Evolutionary conservation across 352 stramenopile genomes (phyloP).

Genomic region (Pythium vanterpoolii): DNA sequence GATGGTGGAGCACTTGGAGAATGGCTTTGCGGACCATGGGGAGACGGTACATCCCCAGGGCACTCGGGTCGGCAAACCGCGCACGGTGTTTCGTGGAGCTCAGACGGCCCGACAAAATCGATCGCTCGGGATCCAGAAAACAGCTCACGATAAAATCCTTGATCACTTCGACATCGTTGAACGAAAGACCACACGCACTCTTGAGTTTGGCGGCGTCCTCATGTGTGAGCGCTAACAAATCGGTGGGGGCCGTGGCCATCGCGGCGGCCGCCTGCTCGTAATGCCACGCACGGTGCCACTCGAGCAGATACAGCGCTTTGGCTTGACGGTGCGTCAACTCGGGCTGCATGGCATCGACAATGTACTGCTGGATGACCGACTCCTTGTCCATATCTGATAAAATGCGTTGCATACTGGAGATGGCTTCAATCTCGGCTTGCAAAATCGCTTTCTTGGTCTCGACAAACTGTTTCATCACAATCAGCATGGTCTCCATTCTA

Average conservation of each 20-base stretch:
- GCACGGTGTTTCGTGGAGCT: conserved; percentile 48
- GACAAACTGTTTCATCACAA: conserved; percentile 84
- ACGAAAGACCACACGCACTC: conserved; percentile 41
- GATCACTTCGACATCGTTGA: conserved; percentile 77
- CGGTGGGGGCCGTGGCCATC: conserved; percentile 39
- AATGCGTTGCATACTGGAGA: conserved; percentile 60
- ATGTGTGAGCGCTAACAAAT: conserved; percentile 40
- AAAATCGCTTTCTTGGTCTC: conserved; percentile 82
- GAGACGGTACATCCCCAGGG: conserved; percentile 68
- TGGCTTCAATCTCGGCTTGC: conserved; percentile 75
- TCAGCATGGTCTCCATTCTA: conserved; percentile 76
- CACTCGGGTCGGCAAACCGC: conserved; percentile 59
- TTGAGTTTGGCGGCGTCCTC: conserved; percentile 61
- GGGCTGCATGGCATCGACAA: conserved; percentile 77
- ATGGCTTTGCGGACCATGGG: conserved; percentile 61
- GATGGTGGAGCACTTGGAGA: conserved; percentile 62
- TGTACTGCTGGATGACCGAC: conserved; percentile 86
- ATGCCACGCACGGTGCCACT: conserved; percentile 78
- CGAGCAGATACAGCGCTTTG: conserved; percentile 71
- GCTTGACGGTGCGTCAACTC: conserved; percentile 77
- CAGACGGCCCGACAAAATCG: conserved; percentile 29
- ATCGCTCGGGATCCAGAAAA: conserved; percentile 59
- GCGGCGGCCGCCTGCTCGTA: conserved; percentile 40
- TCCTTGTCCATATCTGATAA: conserved; percentile 75
- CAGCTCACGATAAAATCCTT: conserved; percentile 86